Conservation (phyloP, 2,329 filamentous ascomycete genomes). For the Sarocladium strictum region DNA sequence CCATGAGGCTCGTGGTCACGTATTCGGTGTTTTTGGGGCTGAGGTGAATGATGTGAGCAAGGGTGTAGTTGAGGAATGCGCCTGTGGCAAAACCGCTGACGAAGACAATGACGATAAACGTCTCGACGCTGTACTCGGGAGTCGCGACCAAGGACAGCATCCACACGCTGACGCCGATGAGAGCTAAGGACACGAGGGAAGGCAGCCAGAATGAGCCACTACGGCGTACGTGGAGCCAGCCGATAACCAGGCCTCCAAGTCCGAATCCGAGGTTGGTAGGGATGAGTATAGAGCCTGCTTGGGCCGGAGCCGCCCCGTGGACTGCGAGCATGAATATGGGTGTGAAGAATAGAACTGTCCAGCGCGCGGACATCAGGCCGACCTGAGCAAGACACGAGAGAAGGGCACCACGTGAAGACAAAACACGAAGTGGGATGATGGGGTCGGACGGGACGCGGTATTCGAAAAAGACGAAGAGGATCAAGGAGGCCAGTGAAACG, state of each 20-base stretch:
- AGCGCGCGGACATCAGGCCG: slow-evolving; percentile 74
- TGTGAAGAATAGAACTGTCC: slow-evolving; percentile 74
- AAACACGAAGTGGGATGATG: slow-evolving; percentile 66
- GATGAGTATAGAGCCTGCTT: slow-evolving; percentile 69
- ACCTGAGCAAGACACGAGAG: slow-evolving; percentile 70
- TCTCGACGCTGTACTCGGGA: slow-evolving; percentile 38
- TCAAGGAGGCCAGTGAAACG: slow-evolving; percentile 45
- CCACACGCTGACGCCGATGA: slow-evolving; percentile 57
- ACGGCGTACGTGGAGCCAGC: slow-evolving; percentile 69
- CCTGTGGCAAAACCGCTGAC: slow-evolving; percentile 68
- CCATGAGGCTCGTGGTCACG: slow-evolving; percentile 67
- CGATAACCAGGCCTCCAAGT: slow-evolving; percentile 64
- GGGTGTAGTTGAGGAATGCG: slow-evolving; percentile 70
- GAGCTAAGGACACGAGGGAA: slow-evolving; percentile 50
- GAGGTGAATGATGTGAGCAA: slow-evolving; percentile 73
- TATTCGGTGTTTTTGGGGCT: slow-evolving; percentile 62
- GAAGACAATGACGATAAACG: slow-evolving; percentile 58
- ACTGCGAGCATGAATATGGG: slow-evolving; percentile 77
- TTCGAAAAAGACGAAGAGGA: slow-evolving; percentile 58
- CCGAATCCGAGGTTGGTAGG: slow-evolving; percentile 80
- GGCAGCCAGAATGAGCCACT: slow-evolving; percentile 67
- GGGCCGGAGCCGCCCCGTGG: slow-evolving; percentile 60
- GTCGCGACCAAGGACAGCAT: slow-evolving; percentile 50
- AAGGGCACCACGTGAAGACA: slow-evolving; percentile 64
- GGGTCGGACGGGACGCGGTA: slow-evolving; percentile 58